phyloP scores from a whole-genome alignment of 768 basidiomycete species.

The Cystofilobasidium ferigula region DNA sequence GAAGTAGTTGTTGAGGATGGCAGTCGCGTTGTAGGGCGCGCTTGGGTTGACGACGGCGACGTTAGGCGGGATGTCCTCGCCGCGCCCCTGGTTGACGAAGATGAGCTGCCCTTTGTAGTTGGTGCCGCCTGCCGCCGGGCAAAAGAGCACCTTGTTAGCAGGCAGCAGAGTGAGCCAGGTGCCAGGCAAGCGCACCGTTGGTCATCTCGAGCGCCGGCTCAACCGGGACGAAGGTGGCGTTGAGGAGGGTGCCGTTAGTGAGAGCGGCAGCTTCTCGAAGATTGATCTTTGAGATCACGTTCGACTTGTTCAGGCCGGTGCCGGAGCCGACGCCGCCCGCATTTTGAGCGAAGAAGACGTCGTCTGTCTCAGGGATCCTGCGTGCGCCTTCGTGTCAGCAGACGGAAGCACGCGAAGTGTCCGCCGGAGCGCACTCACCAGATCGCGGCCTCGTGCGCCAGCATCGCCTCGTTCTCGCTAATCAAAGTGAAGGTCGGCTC shows the following conservation, averaged over 20 bases:
- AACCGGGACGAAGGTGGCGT: background rate
- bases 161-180: constrained; percentile 38
- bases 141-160: constrained; percentile 41
- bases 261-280: background rate
- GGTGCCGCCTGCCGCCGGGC: constrained; percentile 6
- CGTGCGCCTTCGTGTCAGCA: too few species aligned
- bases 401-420: background rate
- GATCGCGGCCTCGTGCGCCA: constrained; percentile 70
- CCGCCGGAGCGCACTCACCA: constrained; percentile 33
- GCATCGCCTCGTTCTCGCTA: constrained; percentile 52
- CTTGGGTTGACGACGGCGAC: constrained; percentile 55
- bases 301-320: constrained; percentile 15
- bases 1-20: constrained; percentile 65
- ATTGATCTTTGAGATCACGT: constrained; percentile 19
- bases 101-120: constrained; percentile 6
- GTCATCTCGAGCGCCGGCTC: constrained; percentile 13
- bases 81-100: constrained; percentile 31
- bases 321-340: background rate
- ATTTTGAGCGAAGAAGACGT: constrained; percentile 51
- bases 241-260: background rate
- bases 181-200: constrained; percentile 1
- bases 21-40: constrained; percentile 55
- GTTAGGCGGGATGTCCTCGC: constrained; percentile 48
- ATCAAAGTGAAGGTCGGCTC: constrained; percentile 52
- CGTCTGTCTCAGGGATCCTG: constrained; percentile 52